Conservation (phyloP, 306 rosid species). For the Inga oerstediana region DNA sequence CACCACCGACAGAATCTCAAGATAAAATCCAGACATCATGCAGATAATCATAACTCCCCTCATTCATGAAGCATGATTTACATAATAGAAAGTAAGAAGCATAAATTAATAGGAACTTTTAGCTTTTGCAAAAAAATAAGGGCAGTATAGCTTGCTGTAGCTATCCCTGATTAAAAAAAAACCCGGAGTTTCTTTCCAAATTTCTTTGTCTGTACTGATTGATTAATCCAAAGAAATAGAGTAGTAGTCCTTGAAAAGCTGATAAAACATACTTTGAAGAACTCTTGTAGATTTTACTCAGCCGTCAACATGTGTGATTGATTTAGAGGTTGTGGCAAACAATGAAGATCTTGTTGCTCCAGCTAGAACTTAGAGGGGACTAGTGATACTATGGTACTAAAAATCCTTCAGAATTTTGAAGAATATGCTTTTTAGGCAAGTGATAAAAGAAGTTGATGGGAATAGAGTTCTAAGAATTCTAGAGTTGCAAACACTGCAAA, state of each 20-base stretch:
- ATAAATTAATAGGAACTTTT: constrained; percentile 21
- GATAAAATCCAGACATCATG: constrained; percentile 25
- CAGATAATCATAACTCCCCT: constrained; percentile 31
- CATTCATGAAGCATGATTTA: constrained; percentile 34
- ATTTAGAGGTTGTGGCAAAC: not conserved
- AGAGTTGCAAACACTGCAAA: not conserved
- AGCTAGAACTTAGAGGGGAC: not conserved
- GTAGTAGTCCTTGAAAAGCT: not conserved
- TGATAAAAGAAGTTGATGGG: not conserved
- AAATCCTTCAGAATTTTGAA: not conserved
- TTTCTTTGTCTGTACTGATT: constrained; percentile 20
- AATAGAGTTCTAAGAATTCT: not conserved
- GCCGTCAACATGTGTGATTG: not conserved
- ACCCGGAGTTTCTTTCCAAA: constrained; percentile 1
- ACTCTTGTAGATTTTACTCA: not conserved
- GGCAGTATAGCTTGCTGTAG: constrained; percentile 36
- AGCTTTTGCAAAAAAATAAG: constrained; percentile 27
- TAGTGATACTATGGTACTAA: not conserved
- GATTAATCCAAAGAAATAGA: not conserved
- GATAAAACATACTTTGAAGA: not conserved
- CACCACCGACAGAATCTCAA: constrained; percentile 22
- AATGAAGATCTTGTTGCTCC: not conserved
- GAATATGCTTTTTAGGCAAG: not conserved
- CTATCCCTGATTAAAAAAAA: constrained; percentile 5
- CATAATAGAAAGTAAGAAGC: constrained; percentile 25